Conservation (phyloP, 2,329 filamentous ascomycete species). For the Paecilomyces variotii region DNA sequence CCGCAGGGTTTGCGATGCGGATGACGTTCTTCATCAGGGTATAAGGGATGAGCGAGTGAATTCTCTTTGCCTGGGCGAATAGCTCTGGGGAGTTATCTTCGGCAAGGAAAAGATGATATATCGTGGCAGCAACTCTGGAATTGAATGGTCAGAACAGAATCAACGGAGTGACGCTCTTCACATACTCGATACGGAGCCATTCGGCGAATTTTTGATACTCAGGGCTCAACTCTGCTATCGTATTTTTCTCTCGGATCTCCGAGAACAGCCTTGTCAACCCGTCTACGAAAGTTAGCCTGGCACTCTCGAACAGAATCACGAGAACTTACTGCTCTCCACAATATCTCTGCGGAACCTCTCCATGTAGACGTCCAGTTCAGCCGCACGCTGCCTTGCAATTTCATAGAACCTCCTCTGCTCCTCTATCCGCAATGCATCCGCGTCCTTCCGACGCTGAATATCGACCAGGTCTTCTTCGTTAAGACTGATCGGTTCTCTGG, state of each 20-base stretch:
- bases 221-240: conserved; percentile 77
- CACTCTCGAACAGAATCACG: conserved; percentile 20
- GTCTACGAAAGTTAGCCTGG: conserved; percentile 40
- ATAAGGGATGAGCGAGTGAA: conserved; percentile 92
- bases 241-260: conserved; percentile 85
- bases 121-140: conserved; percentile 72
- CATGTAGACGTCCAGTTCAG: conserved; percentile 96
- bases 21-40: conserved; percentile 93
- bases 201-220: conserved; percentile 98
- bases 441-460: conserved; percentile 66
- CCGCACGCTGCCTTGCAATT: conserved; percentile 80
- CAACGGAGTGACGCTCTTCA: conserved; percentile 1
- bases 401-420: conserved; percentile 95
- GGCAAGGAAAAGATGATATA: conserved; percentile 94
- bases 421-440: conserved; percentile 81
- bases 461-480: conserved; percentile 79
- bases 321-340: conserved; percentile 59
- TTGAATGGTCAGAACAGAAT: conserved; percentile 6
- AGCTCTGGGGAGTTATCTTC: conserved; percentile 97
- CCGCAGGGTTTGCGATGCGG: conserved; percentile 87
- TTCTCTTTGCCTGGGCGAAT: conserved; percentile 87
- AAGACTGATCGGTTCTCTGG: conserved; percentile 59
- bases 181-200: conserved; percentile 84
- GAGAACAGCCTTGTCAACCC: conserved; percentile 87
- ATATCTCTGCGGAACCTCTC: conserved; percentile 65